These are phyloP conservation scores for Spathaspora sp. DNA, from an alignment of 1,139 yeast genomes.

Conservation along the genomic window DNA sequence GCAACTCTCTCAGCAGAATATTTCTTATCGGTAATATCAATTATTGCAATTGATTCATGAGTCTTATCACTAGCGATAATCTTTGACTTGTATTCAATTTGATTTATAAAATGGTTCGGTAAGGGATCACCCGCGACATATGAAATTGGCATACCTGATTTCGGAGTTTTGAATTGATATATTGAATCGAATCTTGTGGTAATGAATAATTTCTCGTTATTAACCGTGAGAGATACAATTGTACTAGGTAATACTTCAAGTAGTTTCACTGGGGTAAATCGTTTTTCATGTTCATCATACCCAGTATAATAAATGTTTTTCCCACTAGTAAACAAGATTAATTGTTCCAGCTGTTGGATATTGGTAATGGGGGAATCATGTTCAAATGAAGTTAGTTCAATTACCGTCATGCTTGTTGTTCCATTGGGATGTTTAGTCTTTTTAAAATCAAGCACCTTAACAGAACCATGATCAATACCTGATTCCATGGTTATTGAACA, in stretches of 20 bases:
- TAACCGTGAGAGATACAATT: constrained; percentile 32
- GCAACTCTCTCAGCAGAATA: constrained; percentile 6
- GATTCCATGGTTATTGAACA: constrained; percentile 21
- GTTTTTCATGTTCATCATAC: constrained; percentile 39
- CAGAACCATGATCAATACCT: constrained; percentile 30
- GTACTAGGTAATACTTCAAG: constrained; percentile 36
- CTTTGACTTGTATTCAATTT: constrained; percentile 25
- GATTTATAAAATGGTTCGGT: constrained; percentile 41
- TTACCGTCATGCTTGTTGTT: constrained; percentile 20
- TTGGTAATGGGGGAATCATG: constrained; percentile 35
- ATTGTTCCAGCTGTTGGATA: constrained; percentile 36
- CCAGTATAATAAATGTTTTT: constrained; percentile 32
- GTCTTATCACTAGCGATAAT: constrained; percentile 44
- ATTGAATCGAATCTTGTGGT: constrained; percentile 45
- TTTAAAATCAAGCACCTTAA: constrained; percentile 44
- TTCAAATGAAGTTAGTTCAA: constrained; percentile 39
- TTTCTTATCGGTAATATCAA: constrained; percentile 18
- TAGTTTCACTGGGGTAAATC: constrained; percentile 30
- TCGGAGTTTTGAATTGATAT: constrained; percentile 23
- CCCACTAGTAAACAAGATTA: constrained; percentile 37
- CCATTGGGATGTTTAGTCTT: constrained; percentile 19
- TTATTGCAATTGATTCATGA: constrained; percentile 37
- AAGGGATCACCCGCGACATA: constrained; percentile 33
- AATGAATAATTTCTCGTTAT: constrained; percentile 25
- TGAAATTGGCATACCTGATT: constrained; percentile 11